Base-by-base conservation (phyloP, 306 rosid genomes). In the Quercus rubra region DNA sequence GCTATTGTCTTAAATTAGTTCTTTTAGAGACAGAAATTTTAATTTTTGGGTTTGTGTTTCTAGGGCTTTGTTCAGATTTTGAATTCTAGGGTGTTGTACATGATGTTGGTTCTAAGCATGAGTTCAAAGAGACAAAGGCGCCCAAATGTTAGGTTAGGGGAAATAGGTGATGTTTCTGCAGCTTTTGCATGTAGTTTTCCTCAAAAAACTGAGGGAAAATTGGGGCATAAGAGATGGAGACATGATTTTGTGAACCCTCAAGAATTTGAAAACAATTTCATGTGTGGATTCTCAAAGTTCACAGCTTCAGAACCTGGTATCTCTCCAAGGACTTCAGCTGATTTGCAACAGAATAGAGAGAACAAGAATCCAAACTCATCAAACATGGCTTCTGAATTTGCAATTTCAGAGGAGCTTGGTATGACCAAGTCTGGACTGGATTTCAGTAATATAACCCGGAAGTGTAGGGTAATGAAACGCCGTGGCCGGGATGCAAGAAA, bases 131-230 rank as follows among this genome's bases (percentile, higher is more conserved):
- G 88, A 75, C 85, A 85, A 55, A 81, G 88, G 81, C 85, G 88
- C 15, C 85, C 85, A 68, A 85, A 85, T 81, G 88, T 81, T 75
- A 78, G 88, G 74, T 80, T 85, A 20, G 85, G 86, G 78, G 88
- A 85, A 75, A 76, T 81, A 63, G 85, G 88, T 51, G 83, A 85
- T 52, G 73, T 71, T 18, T 76, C 85, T 85, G 88, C 85, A 7
- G 83, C 88, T 78, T 85, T 77, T 77, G 83, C 88, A 2, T 78
- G 88, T 75, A 78, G 81, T n/a, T 81, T 77, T 78, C 33, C 83
- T 70, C 83, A 70, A 9, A 71, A 55, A 4, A 63, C 67, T 23
- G 64, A 57, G 79, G 85, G 58, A 30, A 78, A 75, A 18, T 30
- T 73, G 52, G 81, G 68, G 56, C 73, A 55, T 62, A 78, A 75